A percentile compares a stretch with the other conserved stretches of the same genome.
Conservation (phyloP, 768 basidiomycete species). For the Megacollybia marginata region DNA sequence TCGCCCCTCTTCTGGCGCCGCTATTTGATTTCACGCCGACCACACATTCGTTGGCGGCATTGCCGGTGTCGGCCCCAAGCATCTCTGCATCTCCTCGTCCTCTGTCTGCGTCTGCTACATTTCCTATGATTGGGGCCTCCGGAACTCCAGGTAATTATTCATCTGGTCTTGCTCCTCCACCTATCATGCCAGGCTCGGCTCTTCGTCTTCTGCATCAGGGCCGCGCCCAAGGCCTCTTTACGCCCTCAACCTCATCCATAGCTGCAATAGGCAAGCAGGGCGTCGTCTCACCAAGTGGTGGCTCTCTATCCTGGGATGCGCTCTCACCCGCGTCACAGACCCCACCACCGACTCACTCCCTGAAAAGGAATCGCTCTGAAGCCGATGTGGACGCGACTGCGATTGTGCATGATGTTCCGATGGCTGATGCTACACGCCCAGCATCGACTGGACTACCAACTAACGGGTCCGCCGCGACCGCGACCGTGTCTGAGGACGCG, state of each 20-base stretch:
- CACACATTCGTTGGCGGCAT: constrained; percentile 58
- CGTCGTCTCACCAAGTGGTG: constrained; percentile 47
- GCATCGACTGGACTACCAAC: constrained; percentile 39
- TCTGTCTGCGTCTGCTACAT: constrained; percentile 62
- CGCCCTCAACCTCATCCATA: constrained; percentile 69
- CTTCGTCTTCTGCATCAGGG: constrained; percentile 80
- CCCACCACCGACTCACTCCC: constrained; percentile 40
- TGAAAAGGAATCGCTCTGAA: constrained; percentile 63
- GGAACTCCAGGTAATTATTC: constrained; percentile 38
- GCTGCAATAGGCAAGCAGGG: constrained; percentile 37
- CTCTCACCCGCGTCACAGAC: constrained; percentile 39
- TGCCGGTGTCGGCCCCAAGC: constrained; percentile 47
- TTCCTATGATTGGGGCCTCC: constrained; percentile 41
- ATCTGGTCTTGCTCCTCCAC: constrained; percentile 65
- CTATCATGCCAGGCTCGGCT: constrained; percentile 84
- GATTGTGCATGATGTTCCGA: constrained; percentile 10
- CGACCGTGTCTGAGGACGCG: constrained; percentile 35
- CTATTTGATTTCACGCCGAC: constrained; percentile 91
- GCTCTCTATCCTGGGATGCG: constrained; percentile 30
- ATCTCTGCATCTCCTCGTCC: constrained; percentile 53
- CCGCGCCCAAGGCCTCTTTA: constrained; percentile 79
- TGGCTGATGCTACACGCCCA: constrained; percentile 34
- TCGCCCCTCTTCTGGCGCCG: constrained; percentile 78
- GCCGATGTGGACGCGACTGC: constrained; percentile 40
- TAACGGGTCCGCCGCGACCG: constrained; percentile 25